phyloP scores from a whole-genome alignment of 768 basidiomycete species.

The Lactarius sp. region DNA sequence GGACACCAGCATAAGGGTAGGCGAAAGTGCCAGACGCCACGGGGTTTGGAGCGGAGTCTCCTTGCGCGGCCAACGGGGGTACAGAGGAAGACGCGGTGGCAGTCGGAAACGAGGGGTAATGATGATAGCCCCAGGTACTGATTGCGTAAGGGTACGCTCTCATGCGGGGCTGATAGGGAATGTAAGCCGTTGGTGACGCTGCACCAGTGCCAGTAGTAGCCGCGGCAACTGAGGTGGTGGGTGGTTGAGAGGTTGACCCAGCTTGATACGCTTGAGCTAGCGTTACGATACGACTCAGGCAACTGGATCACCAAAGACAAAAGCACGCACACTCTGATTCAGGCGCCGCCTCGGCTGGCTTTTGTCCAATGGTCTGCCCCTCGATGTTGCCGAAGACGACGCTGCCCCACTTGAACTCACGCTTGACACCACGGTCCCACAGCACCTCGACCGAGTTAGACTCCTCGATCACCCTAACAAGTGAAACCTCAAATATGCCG shows the following conservation, averaged over 20 bases:
- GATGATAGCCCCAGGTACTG: slow-evolving; percentile 14
- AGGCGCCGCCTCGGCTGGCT: slow-evolving; percentile 51
- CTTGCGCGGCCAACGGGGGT: background rate
- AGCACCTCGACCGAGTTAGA: slow-evolving; percentile 69
- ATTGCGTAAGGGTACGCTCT: slow-evolving; percentile 9
- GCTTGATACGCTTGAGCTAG: background rate
- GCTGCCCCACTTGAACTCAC: slow-evolving; percentile 80
- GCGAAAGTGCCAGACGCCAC: slow-evolving; percentile 14
- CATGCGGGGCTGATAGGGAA: slow-evolving; percentile 6
- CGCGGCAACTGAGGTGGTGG: background rate
- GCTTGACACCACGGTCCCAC: slow-evolving; percentile 70
- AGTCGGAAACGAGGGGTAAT: slow-evolving; percentile 7
- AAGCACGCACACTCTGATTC: slow-evolving; percentile 44
- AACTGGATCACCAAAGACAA: background rate
- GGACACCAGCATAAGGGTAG: slow-evolving; percentile 15
- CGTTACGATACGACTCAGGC: slow-evolving; percentile 1
- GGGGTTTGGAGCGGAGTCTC: slow-evolving; percentile 2
- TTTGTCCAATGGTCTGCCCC: slow-evolving; percentile 59
- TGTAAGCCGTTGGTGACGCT: slow-evolving; percentile 2
- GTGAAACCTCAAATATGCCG: slow-evolving; percentile 82
- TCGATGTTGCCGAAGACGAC: slow-evolving; percentile 74
- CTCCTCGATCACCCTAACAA: slow-evolving; percentile 67
- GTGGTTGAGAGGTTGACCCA: slow-evolving; percentile 4
- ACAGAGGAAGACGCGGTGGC: background rate
- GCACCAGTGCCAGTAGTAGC: background rate